These are phyloP conservation scores for Dovyalis caffra DNA, from an alignment of 345 rosid species.

Conservation along the genomic window DNA sequence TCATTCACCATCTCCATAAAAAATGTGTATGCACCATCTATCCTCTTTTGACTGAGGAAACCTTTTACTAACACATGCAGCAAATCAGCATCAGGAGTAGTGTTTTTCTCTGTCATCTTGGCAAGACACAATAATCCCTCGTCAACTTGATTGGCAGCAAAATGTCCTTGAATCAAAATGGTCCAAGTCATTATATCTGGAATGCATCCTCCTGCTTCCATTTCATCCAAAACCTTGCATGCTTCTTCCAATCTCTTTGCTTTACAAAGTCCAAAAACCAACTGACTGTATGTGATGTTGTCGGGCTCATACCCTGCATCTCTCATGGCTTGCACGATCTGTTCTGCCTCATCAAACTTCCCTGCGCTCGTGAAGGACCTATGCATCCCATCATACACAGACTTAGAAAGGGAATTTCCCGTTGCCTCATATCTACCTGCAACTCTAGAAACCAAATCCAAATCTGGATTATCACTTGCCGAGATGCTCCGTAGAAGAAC, in stretches of 20 bases:
- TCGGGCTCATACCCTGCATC: slow-evolving; percentile 72
- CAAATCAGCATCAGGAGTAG: slow-evolving; percentile 58
- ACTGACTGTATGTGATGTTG: slow-evolving; percentile 81
- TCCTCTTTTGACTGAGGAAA: slow-evolving; percentile 52
- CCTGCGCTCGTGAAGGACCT: slow-evolving; percentile 63
- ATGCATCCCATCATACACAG: slow-evolving; percentile 75
- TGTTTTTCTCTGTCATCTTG: slow-evolving; percentile 55
- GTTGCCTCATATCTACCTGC: slow-evolving; percentile 52
- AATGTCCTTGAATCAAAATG: slow-evolving; percentile 79
- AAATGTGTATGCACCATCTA: slow-evolving; percentile 64
- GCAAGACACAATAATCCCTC: slow-evolving; percentile 59
- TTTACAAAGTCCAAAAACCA: slow-evolving; percentile 84
- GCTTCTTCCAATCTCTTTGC: slow-evolving; percentile 75
- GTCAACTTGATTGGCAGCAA: slow-evolving; percentile 56
- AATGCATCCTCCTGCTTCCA: slow-evolving; percentile 60
- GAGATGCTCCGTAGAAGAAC: slow-evolving; percentile 59
- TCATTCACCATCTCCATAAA: slow-evolving; percentile 55
- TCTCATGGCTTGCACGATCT: slow-evolving; percentile 57
- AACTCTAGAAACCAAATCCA: slow-evolving; percentile 66
- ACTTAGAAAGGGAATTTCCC: slow-evolving; percentile 58
- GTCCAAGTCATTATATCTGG: slow-evolving; percentile 92
- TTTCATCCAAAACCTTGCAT: slow-evolving; percentile 49
- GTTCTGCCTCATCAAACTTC: slow-evolving; percentile 65
- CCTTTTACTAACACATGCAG: slow-evolving; percentile 63
- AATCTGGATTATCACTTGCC: slow-evolving; percentile 40